These are phyloP conservation scores for Sonneratia alba DNA, from an alignment of 345 rosid genomes.

Conservation along the genomic window DNA sequence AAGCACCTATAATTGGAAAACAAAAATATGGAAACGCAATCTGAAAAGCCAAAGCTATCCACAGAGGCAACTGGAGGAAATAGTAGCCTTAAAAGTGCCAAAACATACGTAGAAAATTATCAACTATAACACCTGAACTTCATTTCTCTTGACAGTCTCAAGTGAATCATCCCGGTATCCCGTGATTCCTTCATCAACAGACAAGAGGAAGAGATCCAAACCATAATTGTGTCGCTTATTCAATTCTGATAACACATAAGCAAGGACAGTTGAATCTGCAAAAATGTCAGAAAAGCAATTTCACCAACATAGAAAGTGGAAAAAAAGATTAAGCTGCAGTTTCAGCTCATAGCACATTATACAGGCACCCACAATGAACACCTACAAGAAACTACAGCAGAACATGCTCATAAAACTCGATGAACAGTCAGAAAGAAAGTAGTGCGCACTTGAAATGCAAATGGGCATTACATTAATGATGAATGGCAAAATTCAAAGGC, in stretches of 20 bases:
- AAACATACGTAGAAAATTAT: not conserved
- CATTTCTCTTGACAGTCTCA: constrained; percentile 87
- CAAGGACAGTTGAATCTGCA: constrained; percentile 87
- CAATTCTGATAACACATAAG: constrained; percentile 69
- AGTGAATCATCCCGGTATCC: constrained; percentile 95
- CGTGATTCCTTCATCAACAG: constrained; percentile 84
- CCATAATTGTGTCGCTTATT: constrained; percentile 65
- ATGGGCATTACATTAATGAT: not conserved
- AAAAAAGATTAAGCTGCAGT: not conserved
- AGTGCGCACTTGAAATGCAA: not conserved
- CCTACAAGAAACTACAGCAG: not conserved
- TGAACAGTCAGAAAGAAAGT: not conserved
- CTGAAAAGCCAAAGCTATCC: not conserved
- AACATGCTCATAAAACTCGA: not conserved
- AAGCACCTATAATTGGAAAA: not conserved
- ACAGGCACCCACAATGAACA: not conserved
- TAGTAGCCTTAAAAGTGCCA: not conserved
- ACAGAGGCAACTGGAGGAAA: not conserved
- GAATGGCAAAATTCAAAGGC: not conserved
- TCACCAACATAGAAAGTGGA: not conserved
- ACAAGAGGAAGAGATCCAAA: constrained; percentile 73
- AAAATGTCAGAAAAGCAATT: not conserved
- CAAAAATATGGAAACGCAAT: not conserved
- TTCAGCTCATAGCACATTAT: not conserved
- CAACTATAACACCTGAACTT: constrained; percentile 45